A percentile compares a stretch with the other conserved stretches of the same genome.
Conservation (phyloP, 495 filamentous ascomycete species). For the Tuber umbilicatum region DNA sequence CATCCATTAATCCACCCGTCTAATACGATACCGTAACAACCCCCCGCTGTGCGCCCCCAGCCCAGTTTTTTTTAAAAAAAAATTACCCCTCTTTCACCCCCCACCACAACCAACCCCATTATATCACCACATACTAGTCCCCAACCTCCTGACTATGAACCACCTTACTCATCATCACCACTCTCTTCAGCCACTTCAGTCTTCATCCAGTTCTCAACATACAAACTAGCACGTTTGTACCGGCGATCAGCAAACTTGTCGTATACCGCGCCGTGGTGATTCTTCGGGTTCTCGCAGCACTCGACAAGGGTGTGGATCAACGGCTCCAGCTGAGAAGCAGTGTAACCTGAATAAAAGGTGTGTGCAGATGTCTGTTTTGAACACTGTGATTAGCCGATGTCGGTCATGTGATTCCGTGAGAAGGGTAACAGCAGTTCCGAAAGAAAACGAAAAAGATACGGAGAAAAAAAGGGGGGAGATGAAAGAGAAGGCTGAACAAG, state of each 20-base stretch:
- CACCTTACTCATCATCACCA: constrained; percentile 11
- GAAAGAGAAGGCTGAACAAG: constrained; percentile 9
- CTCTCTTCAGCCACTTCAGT: constrained; percentile 43
- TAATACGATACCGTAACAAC: neutral
- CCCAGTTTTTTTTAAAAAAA: neutral
- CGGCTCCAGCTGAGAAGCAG: constrained; percentile 70
- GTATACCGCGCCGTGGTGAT: constrained; percentile 77
- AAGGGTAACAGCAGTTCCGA: constrained; percentile 35
- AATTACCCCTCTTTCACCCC: neutral
- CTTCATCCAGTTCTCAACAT: constrained; percentile 64
- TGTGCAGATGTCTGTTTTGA: constrained; percentile 63
- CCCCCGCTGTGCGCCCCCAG: neutral
- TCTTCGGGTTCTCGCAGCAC: constrained; percentile 72
- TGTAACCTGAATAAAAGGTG: constrained; percentile 88
- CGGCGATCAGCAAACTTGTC: constrained; percentile 83
- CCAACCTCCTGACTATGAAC: neutral
- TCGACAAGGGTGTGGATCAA: constrained; percentile 71
- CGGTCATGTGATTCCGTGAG: constrained; percentile 15
- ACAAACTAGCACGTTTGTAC: constrained; percentile 74
- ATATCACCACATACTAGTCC: neutral
- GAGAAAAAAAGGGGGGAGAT: constrained; percentile 3
- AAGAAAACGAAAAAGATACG: constrained; percentile 8
- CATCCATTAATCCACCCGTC: neutral
- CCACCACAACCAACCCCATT: constrained; percentile 1
- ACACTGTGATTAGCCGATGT: constrained; percentile 1